Percentiles rank a stretch among this genome's conserved stretches.
phyloP scores from a whole-genome alignment of 2,329 filamentous ascomycete genomes.

The Verticillium klebahnii region DNA sequence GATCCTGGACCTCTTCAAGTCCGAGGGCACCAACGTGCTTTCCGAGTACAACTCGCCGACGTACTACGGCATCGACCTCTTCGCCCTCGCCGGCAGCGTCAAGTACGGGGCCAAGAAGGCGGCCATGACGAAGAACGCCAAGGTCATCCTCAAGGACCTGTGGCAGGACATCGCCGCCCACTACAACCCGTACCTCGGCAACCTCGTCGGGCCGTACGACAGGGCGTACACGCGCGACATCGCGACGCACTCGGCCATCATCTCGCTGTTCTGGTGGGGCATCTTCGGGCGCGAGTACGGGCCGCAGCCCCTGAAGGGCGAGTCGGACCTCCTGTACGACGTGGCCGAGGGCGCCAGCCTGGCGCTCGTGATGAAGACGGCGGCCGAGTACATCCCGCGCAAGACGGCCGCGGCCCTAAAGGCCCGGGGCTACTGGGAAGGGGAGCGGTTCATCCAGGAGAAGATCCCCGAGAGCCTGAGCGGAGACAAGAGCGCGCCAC shows the following conservation, averaged over 20 bases:
- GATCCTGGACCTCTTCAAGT: constrained; percentile 24
- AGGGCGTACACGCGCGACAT: constrained; percentile 33
- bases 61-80: constrained; percentile 36
- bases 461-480: constrained; percentile 27
- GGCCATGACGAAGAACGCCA: constrained; percentile 22
- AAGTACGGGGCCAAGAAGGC: constrained; percentile 26
- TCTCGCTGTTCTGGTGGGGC: constrained; percentile 38
- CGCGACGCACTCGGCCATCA: constrained; percentile 31
- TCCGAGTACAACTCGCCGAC: constrained; percentile 35
- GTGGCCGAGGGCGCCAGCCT: constrained; percentile 33
- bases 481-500: constrained; percentile 16
- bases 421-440: constrained; percentile 25
- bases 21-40: constrained; percentile 24
- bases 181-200: constrained; percentile 29
- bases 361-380: constrained; percentile 30
- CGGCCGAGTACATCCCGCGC: constrained; percentile 20
- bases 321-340: constrained; percentile 35
- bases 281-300: constrained; percentile 33
- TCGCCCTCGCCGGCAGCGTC: constrained; percentile 31
- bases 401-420: constrained; percentile 21
- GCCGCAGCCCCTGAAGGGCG: constrained; percentile 29
- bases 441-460: constrained; percentile 28
- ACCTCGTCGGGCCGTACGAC: constrained; percentile 30
- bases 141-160: constrained; percentile 22
- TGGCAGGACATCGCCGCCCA: constrained; percentile 29